These are phyloP conservation scores for Neonectria coccinea DNA, from an alignment of 2,329 filamentous ascomycete species.

Conservation along the genomic window DNA sequence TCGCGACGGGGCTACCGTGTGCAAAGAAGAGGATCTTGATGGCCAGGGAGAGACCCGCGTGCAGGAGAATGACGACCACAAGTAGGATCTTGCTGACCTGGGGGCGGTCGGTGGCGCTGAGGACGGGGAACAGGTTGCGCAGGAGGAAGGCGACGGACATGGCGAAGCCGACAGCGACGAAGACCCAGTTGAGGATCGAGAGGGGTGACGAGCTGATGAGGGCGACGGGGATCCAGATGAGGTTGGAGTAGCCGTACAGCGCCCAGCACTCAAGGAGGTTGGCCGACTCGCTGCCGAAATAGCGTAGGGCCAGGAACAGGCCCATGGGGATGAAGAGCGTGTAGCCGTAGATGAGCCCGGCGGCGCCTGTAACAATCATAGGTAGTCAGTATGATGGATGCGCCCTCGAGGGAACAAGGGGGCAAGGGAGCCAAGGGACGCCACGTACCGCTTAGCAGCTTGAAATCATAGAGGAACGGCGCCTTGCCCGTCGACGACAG, in stretches of 20 bases:
- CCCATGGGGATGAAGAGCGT: slow-evolving; percentile 86
- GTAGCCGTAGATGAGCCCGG: slow-evolving; percentile 95
- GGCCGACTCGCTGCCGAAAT: slow-evolving; percentile 94
- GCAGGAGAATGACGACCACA: slow-evolving; percentile 83
- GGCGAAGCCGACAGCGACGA: slow-evolving; percentile 88
- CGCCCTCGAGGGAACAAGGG: neutral
- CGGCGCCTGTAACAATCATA: slow-evolving; percentile 69
- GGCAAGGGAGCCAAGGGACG: neutral
- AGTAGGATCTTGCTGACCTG: slow-evolving; percentile 91
- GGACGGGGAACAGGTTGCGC: slow-evolving; percentile 88
- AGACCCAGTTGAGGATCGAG: slow-evolving; percentile 89
- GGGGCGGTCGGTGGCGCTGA: slow-evolving; percentile 87
- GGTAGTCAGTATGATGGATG: slow-evolving; percentile 24
- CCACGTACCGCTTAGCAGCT: slow-evolving; percentile 79
- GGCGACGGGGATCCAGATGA: slow-evolving; percentile 97
- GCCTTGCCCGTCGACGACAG: slow-evolving; percentile 74
- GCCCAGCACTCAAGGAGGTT: slow-evolving; percentile 96
- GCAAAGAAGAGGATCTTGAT: slow-evolving; percentile 99
- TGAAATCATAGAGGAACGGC: slow-evolving; percentile 92
- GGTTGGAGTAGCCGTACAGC: slow-evolving; percentile 94
- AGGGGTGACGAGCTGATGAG: slow-evolving; percentile 91
- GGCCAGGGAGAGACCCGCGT: slow-evolving; percentile 89
- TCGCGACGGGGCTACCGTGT: slow-evolving; percentile 68
- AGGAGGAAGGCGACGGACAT: slow-evolving; percentile 86
- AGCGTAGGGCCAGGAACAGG: slow-evolving; percentile 89